These are phyloP conservation scores for Persicaria maculosa DNA, from an alignment of 148 eudicot genomes.

Conservation along the genomic window DNA sequence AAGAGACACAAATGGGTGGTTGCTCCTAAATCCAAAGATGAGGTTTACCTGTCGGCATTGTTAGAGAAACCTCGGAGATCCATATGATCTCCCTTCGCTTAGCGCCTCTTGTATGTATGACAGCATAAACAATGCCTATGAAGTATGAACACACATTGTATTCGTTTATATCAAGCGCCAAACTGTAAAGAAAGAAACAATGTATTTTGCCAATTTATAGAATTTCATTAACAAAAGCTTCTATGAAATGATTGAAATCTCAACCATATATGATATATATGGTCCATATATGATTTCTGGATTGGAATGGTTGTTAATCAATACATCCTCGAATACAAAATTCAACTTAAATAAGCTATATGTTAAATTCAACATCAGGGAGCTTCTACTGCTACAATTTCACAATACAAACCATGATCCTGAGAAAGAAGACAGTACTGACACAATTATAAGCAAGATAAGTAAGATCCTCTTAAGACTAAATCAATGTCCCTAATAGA, in stretches of 20 bases:
- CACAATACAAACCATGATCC: too few relatives aligned
- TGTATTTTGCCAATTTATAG: too few relatives aligned
- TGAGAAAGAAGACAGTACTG: too few relatives aligned
- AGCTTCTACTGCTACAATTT: too few relatives aligned
- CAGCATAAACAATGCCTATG: too few relatives aligned
- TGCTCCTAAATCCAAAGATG: conserved; percentile 71
- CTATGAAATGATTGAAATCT: too few relatives aligned
- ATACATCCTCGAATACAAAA: background rate
- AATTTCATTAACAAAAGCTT: too few relatives aligned
- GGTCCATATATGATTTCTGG: background rate
- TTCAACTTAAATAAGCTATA: background rate
- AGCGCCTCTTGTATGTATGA: too few relatives aligned
- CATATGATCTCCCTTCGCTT: conserved; percentile 22
- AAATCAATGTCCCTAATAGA: background rate
- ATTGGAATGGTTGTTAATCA: background rate
- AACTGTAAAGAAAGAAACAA: too few relatives aligned
- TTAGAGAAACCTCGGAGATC: conserved; percentile 82
- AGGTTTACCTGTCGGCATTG: conserved; percentile 84
- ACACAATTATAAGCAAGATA: background rate
- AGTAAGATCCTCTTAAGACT: background rate
- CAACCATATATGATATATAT: too few relatives aligned
- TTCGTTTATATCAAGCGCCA: too few relatives aligned
- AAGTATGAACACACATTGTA: too few relatives aligned
- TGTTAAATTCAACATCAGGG: background rate
- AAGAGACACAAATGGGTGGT: conserved; percentile 87